Evolutionary conservation across 495 filamentous ascomycete species (phyloP).

Genomic region (Peziza echinospora): DNA sequence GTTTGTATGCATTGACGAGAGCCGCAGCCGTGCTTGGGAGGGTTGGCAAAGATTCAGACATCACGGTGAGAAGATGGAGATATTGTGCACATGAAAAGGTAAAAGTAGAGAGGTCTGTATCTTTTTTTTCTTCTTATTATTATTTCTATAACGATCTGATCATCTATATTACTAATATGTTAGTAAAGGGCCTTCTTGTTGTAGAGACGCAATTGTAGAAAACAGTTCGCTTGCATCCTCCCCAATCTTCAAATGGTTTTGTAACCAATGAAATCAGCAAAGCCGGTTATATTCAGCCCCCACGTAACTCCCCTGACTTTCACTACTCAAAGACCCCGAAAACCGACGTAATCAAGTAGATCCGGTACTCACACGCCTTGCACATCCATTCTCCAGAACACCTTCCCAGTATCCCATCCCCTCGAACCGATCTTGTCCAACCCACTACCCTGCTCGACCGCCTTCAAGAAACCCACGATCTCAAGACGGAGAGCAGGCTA

Average conservation of each 20-base stretch:
- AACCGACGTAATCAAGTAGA: background rate
- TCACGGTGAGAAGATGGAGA: no score
- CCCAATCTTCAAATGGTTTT: background rate
- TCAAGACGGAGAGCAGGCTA: background rate
- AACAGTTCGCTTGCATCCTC: background rate
- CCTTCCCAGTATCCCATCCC: background rate
- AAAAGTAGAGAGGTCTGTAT: no score
- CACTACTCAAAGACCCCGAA: background rate
- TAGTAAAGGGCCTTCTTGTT: no score
- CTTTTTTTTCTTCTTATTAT: no score
- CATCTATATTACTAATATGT: no score
- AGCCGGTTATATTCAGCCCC: background rate
- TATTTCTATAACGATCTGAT: no score
- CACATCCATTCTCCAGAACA: background rate
- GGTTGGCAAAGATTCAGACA: background rate
- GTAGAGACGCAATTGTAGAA: background rate
- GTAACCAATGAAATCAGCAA: background rate
- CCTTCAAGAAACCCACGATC: background rate
- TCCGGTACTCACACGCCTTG: background rate
- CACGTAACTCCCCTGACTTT: background rate
- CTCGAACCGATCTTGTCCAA: background rate
- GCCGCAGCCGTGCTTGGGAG: background rate
- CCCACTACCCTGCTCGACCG: background rate
- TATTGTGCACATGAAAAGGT: no score
- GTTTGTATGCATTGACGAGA: background rate